A percentile compares a stretch with the other conserved stretches of the same genome.
These are phyloP conservation scores for Ceratonia siliqua DNA, from an alignment of 306 rosid species.

Conservation along the genomic window DNA sequence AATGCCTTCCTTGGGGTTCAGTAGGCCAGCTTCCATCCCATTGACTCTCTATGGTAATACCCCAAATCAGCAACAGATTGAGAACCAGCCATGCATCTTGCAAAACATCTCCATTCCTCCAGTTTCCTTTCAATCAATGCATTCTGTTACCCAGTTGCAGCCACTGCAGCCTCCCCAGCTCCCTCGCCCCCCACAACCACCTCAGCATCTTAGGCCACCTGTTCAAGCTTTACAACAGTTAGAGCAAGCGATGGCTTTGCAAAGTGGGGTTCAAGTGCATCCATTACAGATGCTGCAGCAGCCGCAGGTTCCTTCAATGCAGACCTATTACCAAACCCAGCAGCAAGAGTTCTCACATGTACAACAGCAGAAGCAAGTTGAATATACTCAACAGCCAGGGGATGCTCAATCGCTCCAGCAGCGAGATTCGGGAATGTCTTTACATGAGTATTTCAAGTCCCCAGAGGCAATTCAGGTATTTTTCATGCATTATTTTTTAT, in stretches of 20 bases:
- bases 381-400: conserved; percentile 55
- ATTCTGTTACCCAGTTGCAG: conserved; percentile 80
- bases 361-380: conserved; percentile 60
- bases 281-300: conserved; percentile 76
- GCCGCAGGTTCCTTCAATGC: conserved; percentile 71
- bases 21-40: conserved; percentile 68
- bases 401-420: conserved; percentile 59
- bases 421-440: conserved; percentile 74
- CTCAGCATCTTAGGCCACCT: conserved; percentile 92
- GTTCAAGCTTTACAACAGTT: conserved; percentile 70
- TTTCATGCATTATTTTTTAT: not conserved
- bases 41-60: conserved; percentile 54
- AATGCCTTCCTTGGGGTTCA: conserved; percentile 55
- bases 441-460: conserved; percentile 87
- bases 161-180: conserved; percentile 98
- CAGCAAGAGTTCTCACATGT: conserved; percentile 55
- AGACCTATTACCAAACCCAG: conserved; percentile 63
- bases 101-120: conserved; percentile 60
- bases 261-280: conserved; percentile 59
- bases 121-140: conserved; percentile 66
- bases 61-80: conserved; percentile 71
- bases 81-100: conserved; percentile 60
- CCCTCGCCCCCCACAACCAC: conserved; percentile 94
- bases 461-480: conserved; percentile 97
- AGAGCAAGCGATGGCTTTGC: conserved; percentile 67